phyloP scores from a whole-genome alignment of 2,329 filamentous ascomycete genomes.

The Cladorrhinum sp. region DNA sequence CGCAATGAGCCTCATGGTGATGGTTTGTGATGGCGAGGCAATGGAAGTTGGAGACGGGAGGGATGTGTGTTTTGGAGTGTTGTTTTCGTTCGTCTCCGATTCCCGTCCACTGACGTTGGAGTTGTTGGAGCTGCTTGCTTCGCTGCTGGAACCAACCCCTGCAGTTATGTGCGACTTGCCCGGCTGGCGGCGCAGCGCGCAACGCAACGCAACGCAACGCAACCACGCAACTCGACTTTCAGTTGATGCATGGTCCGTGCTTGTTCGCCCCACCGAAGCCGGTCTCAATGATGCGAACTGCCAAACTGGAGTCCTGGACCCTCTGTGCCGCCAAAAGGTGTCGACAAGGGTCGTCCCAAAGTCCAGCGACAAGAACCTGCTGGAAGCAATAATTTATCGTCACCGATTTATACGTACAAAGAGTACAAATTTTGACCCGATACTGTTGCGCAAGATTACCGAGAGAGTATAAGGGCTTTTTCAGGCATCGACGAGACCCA shows the following conservation, averaged over 20 bases:
- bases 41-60: not conserved
- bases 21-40: not conserved
- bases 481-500: not conserved
- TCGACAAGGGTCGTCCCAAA: not conserved
- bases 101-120: slow-evolving; percentile 1
- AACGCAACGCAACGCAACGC: not conserved
- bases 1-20: slow-evolving; percentile 33
- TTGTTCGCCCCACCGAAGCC: not conserved
- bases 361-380: not conserved
- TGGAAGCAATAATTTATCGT: not conserved
- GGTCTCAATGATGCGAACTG: not conserved
- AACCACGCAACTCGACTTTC: not conserved
- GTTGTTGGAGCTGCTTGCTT: not conserved
- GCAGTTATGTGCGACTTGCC: slow-evolving; percentile 2
- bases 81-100: slow-evolving; percentile 1
- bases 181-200: not conserved
- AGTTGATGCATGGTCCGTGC: not conserved
- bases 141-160: not conserved
- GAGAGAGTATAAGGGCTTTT: not conserved
- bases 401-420: not conserved
- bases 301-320: not conserved
- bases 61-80: not conserved
- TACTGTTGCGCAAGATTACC: not conserved
- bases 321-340: not conserved
- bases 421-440: not conserved